Conservation (phyloP, 2,329 filamentous ascomycete species). For the Calonectria naviculata region DNA sequence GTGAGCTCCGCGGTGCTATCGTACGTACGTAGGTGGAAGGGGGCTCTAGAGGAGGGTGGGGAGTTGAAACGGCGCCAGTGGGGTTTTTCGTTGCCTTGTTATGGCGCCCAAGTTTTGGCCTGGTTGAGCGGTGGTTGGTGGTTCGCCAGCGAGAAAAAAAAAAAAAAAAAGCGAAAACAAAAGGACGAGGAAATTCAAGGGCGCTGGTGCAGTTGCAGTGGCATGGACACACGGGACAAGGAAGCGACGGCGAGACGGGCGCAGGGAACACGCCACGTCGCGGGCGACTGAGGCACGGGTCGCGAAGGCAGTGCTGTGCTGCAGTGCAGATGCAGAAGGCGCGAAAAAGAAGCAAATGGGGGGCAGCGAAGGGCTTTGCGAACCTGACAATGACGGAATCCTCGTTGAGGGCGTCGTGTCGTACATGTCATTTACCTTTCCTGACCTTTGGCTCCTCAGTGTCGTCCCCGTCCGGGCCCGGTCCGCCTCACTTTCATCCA, state of each 20-base stretch:
- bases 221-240: not conserved
- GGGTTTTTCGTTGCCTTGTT: constrained; percentile 16
- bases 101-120: not conserved
- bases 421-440: constrained; percentile 7
- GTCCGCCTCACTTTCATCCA: constrained; percentile 22
- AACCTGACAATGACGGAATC: constrained; percentile 7
- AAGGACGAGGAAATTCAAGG: not conserved
- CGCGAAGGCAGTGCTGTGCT: constrained; percentile 2
- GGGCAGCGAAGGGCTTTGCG: not conserved
- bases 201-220: not conserved
- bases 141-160: constrained; percentile 1
- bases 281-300: not conserved
- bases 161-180: not conserved
- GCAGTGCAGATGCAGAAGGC: not conserved
- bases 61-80: constrained; percentile 22
- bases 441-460: not conserved
- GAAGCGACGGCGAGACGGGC: not conserved
- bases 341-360: not conserved
- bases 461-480: not conserved
- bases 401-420: not conserved
- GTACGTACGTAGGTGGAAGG: not conserved
- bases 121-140: not conserved
- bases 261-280: constrained; percentile 16
- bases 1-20: not conserved
- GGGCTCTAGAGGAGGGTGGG: constrained; percentile 7